Evolutionary conservation across 1,139 yeast genomes (phyloP), one percentile per base, ranked within the genome.

Genomic region (Geotrichum klebahnii): DNA sequence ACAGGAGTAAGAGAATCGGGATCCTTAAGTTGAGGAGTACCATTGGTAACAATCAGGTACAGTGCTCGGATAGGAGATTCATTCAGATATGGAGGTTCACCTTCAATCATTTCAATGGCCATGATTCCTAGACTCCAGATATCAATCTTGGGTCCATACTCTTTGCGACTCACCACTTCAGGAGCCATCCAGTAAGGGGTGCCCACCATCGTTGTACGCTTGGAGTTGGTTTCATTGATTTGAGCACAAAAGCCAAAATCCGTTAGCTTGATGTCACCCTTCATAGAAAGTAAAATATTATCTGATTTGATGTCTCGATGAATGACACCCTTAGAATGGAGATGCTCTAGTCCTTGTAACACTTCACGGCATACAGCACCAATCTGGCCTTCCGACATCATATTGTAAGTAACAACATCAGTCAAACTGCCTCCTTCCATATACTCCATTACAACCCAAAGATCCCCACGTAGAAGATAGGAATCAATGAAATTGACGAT

Each of bases 131-230:
- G 72, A 10, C 96, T 87, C 98, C 98, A 92, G 46, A 94, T 84
- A 69, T 92, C 98, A 52, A 92, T 96, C 69, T 94, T 90, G 36
- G 97, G 95, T 1, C 97, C 98, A 67, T 92, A 92, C 61, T 89
- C 96, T 65, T 90, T 89, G 58, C 96, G 76, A 6, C 89, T 81
- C 19, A 92, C 97, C 52, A 92, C 96, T 68, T 92, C 98, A 1
- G 98, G 98, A 0, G 98, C 98, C 98, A 92, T 92, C 98, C 98
- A 92, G 67, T 92, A 92, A 3, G 98, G 98, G 0, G 98, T 92
- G 14, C 98, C 98, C 20, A 90, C 98, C 95, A 92, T 87, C 2
- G 98, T 92, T 5, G 95, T 89, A 67, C 98, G 80, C 69, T 90
- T 90, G 56, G 84, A 71, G 54, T 86, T 84, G 46, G 79, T 74